Base-by-base conservation (phyloP, 148 eudicot species). In the Simmondsia chinensis region DNA sequence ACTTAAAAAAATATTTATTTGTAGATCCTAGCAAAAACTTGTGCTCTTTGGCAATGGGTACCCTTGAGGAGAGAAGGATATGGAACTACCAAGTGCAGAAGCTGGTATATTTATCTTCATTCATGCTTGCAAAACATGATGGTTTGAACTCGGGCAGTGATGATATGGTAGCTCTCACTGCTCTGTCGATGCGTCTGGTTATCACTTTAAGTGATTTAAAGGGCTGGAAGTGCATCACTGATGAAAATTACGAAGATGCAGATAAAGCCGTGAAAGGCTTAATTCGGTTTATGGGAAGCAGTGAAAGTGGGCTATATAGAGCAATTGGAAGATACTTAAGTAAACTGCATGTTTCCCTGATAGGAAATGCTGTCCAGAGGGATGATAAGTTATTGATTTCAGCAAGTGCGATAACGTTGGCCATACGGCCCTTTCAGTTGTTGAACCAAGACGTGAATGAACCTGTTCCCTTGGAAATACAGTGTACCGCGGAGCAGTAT, bases 381-480 rank as follows among this genome's bases (percentile, higher is more conserved):
- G 95, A 89, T 68, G 95, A 74, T 29, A 71, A 37, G 46, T 74
- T 89, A 48, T 59, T 89, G 75, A 76, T 89, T 44, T 77, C 81
- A 40, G 93, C 95, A 42, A 85, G 95, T 75, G 87, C 80, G 39
- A 58, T 84, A 50, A 89, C 87, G 48, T 37, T 84, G 60, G 69
- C 83, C 25, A 56, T 89, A 50, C 66, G 97, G 24, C 95, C 97
- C 35, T 74, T 89, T 60, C 84, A 84, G 58, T 39, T 29, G 31
- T 58, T 52, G 20, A 60, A 59, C 29, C 12, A 33, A 38, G 67
- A 67, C 37, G 24, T 39, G 26, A 55, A 61, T n/a, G 76, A 64
- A 45, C 34, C 29, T 44, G 48, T 55, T 28, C 5, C 54, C 31
- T 41, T 46, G 21, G 65, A 61, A 30, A 50, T 63, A 61, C 71